Evolutionary conservation across 1,284 basidiomycete genomes (phyloP).

Genomic region (Macrocystidia cucumis): DNA sequence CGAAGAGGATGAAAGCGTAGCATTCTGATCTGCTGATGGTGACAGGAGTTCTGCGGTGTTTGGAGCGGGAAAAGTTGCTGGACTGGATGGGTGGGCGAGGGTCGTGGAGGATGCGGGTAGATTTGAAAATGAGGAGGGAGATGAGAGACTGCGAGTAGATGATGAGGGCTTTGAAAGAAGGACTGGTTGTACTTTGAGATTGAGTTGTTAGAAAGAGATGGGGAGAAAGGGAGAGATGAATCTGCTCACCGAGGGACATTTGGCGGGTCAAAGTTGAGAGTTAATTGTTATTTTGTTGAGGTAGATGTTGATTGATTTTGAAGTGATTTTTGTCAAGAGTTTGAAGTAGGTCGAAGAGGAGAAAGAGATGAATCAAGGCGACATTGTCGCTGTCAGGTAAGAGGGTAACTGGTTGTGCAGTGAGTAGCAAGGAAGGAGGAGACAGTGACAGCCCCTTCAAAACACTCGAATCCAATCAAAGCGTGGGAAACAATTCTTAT

Average conservation of each 20-base stretch:
- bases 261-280: not conserved
- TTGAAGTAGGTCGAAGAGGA: conserved; percentile 1
- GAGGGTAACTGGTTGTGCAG: too few relatives aligned
- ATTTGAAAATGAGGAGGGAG: conserved; percentile 10
- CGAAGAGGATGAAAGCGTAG: conserved; percentile 8
- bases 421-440: too few relatives aligned
- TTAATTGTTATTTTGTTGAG: conserved; percentile 1
- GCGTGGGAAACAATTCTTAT: conserved; percentile 18
- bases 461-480: not conserved
- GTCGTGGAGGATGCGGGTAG: conserved; percentile 10
- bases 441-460: not conserved
- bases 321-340: too few relatives aligned
- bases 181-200: conserved; percentile 15
- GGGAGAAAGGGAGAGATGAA: conserved; percentile 9
- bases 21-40: conserved; percentile 11
- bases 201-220: conserved; percentile 5
- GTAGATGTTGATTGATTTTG: conserved; percentile 3
- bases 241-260: conserved; percentile 16
- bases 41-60: conserved; percentile 6
- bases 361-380: conserved; percentile 1
- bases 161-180: conserved; percentile 9
- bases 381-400: conserved; percentile 7
- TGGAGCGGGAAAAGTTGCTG: conserved; percentile 4
- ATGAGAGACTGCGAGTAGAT: conserved; percentile 9
- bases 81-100: conserved; percentile 13